A percentile compares a stretch with the other conserved stretches of the same genome.
Evolutionary conservation across 2,329 filamentous ascomycete species (phyloP).

Genomic region (Aspergillus sp.): DNA sequence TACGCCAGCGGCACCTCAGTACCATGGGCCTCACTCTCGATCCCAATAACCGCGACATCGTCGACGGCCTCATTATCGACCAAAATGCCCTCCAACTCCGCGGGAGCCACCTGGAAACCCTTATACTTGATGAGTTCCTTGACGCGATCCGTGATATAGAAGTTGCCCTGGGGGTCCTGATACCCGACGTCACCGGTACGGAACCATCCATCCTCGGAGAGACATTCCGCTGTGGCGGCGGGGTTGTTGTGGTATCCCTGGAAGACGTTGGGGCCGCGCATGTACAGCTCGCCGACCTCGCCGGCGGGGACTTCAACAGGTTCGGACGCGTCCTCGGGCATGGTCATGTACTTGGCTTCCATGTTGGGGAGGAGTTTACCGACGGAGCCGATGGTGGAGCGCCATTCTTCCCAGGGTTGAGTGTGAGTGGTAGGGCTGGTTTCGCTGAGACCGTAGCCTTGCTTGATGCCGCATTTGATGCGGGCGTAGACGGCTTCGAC

Average conservation of each 20-base stretch:
- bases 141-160: constrained; percentile 86
- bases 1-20: constrained; percentile 71
- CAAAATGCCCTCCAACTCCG: constrained; percentile 63
- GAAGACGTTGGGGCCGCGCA: constrained; percentile 66
- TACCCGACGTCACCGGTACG: constrained; percentile 86
- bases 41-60: constrained; percentile 65
- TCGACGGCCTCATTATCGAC: constrained; percentile 52
- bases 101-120: constrained; percentile 70
- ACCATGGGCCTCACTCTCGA: constrained; percentile 61
- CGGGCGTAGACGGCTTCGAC: constrained; percentile 73
- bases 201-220: constrained; percentile 75
- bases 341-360: constrained; percentile 74
- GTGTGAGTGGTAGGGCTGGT: constrained; percentile 77
- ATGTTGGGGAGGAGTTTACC: constrained; percentile 78
- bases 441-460: constrained; percentile 89
- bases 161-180: constrained; percentile 74
- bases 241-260: constrained; percentile 63
- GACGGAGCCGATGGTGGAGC: constrained; percentile 72
- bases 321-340: constrained; percentile 52
- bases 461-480: constrained; percentile 78
- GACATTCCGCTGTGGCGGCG: constrained; percentile 56
- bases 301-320: constrained; percentile 61
- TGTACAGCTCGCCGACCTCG: constrained; percentile 68
- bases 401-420: constrained; percentile 75
- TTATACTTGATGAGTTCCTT: constrained; percentile 68